Evolutionary conservation across 352 stramenopile species (phyloP).

Genomic region (Phytopythium aichiense): DNA sequence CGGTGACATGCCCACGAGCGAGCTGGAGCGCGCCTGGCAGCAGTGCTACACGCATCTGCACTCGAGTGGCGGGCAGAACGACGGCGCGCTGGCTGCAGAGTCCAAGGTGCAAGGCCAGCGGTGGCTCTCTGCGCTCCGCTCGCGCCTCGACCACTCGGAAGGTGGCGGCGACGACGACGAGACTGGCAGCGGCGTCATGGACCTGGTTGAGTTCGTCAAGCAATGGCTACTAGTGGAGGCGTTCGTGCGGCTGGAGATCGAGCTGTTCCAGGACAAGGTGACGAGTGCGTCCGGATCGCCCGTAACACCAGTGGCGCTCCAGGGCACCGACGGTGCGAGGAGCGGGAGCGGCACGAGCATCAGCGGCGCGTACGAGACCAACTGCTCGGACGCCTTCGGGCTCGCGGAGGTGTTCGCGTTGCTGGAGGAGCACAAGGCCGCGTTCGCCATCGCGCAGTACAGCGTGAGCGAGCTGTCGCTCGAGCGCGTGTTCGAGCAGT

Average conservation of each 20-base stretch:
- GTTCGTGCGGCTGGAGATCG: slow-evolving; percentile 48
- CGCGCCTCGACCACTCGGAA: slow-evolving; percentile 32
- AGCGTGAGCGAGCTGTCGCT: slow-evolving; percentile 90
- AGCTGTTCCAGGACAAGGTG: slow-evolving; percentile 48
- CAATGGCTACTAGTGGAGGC: slow-evolving; percentile 75
- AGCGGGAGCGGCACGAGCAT: slow-evolving; percentile 50
- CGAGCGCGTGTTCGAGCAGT: slow-evolving; percentile 93
- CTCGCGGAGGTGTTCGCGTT: slow-evolving; percentile 73
- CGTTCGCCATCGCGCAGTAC: slow-evolving; percentile 84
- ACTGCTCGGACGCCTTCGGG: slow-evolving; percentile 55
- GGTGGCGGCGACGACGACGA: slow-evolving; percentile 14
- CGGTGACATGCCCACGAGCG: slow-evolving; percentile 22
- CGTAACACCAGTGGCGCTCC: slow-evolving; percentile 42
- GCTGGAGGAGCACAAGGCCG: slow-evolving; percentile 73
- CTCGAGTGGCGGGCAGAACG: slow-evolving; percentile 14
- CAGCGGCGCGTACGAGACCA: slow-evolving; percentile 64
- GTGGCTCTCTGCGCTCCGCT: slow-evolving; percentile 41
- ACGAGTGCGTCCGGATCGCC: slow-evolving; percentile 32
- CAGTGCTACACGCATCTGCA: slow-evolving; percentile 34
- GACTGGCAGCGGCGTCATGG: not conserved
- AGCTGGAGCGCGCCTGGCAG: slow-evolving; percentile 54
- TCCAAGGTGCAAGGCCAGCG: slow-evolving; percentile 23
- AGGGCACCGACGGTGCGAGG: slow-evolving; percentile 44
- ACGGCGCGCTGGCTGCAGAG: slow-evolving; percentile 1
- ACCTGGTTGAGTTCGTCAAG: slow-evolving; percentile 60